Percentiles rank a stretch among this genome's conserved stretches.
Conservation (phyloP, 805 yeast genomes). For the Metschnikowia shivogae region DNA sequence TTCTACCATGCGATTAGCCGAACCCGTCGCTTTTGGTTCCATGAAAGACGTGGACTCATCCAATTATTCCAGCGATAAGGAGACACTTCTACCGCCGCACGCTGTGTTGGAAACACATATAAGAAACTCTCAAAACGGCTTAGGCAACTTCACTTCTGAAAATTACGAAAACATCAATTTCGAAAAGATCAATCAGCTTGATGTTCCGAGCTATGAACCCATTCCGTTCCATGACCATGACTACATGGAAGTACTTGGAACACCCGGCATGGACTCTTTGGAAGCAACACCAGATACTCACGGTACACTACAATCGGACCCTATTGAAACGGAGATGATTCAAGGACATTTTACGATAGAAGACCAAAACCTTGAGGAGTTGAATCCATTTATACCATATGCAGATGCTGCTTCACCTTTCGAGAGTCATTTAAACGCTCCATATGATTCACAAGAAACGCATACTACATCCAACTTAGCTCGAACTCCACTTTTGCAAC, state of each 20-base stretch:
- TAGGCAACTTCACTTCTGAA: conserved; percentile 7
- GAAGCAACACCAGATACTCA: background rate
- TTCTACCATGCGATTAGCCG: conserved; percentile 9
- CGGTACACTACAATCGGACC: conserved; percentile 3
- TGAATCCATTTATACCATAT: background rate
- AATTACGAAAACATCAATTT: conserved; percentile 7
- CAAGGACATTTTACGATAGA: conserved; percentile 17
- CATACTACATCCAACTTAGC: too few relatives aligned
- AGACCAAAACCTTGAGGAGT: conserved; percentile 9
- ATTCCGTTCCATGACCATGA: conserved; percentile 8
- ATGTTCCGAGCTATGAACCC: conserved; percentile 15
- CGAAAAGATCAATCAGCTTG: conserved; percentile 11
- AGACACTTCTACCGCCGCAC: conserved; percentile 2
- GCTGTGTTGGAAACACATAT: background rate
- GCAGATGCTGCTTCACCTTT: background rate
- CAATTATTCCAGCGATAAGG: conserved; percentile 14
- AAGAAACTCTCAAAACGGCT: conserved; percentile 8
- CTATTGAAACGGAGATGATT: conserved; percentile 8
- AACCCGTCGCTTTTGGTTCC: conserved; percentile 16
- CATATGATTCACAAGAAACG: too few relatives aligned
- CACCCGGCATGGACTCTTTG: background rate
- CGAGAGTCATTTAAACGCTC: background rate
- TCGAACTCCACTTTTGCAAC: background rate
- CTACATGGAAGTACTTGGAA: background rate
- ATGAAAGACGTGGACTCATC: conserved; percentile 7